A percentile compares a stretch with the other conserved stretches of the same genome.
These are phyloP conservation scores for Venturia oleaginea DNA, from an alignment of 2,329 filamentous ascomycete species.

Conservation along the genomic window DNA sequence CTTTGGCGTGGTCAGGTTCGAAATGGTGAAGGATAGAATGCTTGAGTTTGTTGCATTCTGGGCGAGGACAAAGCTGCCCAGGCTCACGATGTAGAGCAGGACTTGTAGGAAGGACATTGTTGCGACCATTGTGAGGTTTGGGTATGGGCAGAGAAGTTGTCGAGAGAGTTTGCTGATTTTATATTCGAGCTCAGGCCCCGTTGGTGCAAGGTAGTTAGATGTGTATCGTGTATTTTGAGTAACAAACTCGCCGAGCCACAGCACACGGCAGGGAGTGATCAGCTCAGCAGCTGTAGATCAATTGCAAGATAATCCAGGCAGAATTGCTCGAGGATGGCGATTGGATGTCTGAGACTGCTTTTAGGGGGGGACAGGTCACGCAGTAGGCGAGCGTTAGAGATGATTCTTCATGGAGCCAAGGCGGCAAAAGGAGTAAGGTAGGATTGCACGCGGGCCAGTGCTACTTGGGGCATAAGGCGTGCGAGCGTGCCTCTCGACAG, in stretches of 20 bases:
- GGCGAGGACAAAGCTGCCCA: background rate
- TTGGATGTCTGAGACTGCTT: background rate
- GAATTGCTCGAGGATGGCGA: background rate
- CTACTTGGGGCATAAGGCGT: background rate
- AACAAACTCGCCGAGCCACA: background rate
- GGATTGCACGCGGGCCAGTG: background rate
- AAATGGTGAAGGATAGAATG: background rate
- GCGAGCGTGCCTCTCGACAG: background rate
- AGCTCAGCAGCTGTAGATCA: background rate
- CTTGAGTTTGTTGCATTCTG: background rate
- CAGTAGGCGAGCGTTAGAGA: background rate
- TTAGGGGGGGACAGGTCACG: background rate
- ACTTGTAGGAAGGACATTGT: background rate
- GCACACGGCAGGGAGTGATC: background rate
- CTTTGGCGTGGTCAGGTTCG: background rate
- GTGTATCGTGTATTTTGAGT: background rate
- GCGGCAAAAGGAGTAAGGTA: background rate
- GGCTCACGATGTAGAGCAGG: background rate
- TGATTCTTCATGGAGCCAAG: background rate
- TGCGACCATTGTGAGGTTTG: background rate
- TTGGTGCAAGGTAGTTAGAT: background rate
- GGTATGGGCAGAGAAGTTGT: background rate
- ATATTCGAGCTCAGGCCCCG: background rate
- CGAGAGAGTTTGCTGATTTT: background rate
- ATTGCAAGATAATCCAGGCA: background rate